Evolutionary conservation across 805 yeast genomes (phyloP), one percentile per base, ranked within the genome.

Genomic region (Henningerozyma blattae): DNA sequence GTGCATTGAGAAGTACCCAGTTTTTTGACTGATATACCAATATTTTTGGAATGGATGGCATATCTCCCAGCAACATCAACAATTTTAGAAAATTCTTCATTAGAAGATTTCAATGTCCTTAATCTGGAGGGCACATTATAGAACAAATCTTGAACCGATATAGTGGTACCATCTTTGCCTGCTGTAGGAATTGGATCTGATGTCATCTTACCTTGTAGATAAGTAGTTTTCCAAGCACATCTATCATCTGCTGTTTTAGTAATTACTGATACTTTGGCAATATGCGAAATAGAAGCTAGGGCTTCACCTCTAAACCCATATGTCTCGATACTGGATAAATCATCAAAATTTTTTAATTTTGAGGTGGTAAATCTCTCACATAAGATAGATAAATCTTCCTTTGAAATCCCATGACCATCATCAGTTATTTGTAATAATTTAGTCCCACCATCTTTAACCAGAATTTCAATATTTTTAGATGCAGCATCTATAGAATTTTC

Each of bases 291-390:
- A 50, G 91, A 77, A 1, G 97, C 95, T 32, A 91, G 62, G 0
- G 98, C 98, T 56, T 91, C 98, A 13, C 98, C 98, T 35, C 98
- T 67, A 53, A 91, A 91, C 4, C 98, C 98, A 54, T 85, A 85
- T 0, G 97, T 87, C 16, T 70, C 61, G 17, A 91, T 71, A 4
- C 66, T 54, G 32, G 63, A 61, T 37, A 91, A 65, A 52, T 91
- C 98, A 33, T 82, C 89, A 52, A 81, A 89, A 7, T 59, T 65
- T 1, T 57, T 40, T 17, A 91, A 58, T 54, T 91, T 91, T 0
- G 96, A 86, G 0, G 98, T 91, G 16, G 97, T 83, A 58, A 86
- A 89, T 18, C 98, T 61, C 50, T 83, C 82, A 52, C 97, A 91
- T n/a, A 91, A 65, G 4, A 91, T 64, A 0, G 73, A 67, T 29